A percentile compares a stretch with the other conserved stretches of the same genome.
Conservation (phyloP, 148 eudicot species). For the Rhododendron mucronatum region DNA sequence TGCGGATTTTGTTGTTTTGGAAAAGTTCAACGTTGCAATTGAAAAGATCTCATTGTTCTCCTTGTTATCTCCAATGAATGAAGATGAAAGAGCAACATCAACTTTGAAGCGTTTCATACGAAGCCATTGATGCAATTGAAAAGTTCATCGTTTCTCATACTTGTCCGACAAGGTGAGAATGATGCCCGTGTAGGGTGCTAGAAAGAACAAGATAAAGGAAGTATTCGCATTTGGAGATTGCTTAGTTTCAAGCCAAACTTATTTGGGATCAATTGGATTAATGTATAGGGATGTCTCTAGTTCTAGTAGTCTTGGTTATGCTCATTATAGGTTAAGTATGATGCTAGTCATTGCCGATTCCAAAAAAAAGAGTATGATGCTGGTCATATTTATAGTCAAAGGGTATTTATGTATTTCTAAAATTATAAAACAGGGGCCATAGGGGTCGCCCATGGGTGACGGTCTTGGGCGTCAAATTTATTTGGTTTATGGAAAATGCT, state of each 20-base stretch:
- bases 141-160: background rate
- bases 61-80: background rate
- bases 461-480: background rate
- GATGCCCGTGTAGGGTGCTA: background rate
- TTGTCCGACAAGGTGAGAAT: background rate
- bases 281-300: background rate
- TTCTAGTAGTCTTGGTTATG: background rate
- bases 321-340: background rate
- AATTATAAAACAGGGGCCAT: background rate
- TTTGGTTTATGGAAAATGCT: background rate
- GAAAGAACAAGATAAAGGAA: background rate
- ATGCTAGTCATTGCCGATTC: background rate
- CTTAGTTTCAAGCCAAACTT: background rate
- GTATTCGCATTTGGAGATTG: background rate
- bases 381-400: background rate
- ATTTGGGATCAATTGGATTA: background rate
- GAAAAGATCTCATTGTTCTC: background rate
- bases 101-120: background rate
- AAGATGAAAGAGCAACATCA: background rate
- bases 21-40: background rate
- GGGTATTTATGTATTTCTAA: background rate
- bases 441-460: background rate
- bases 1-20: background rate
- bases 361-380: background rate
- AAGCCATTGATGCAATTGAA: background rate